Conservation (phyloP, 2,329 filamentous ascomycete species). For the Cladophialophora bantiana region DNA sequence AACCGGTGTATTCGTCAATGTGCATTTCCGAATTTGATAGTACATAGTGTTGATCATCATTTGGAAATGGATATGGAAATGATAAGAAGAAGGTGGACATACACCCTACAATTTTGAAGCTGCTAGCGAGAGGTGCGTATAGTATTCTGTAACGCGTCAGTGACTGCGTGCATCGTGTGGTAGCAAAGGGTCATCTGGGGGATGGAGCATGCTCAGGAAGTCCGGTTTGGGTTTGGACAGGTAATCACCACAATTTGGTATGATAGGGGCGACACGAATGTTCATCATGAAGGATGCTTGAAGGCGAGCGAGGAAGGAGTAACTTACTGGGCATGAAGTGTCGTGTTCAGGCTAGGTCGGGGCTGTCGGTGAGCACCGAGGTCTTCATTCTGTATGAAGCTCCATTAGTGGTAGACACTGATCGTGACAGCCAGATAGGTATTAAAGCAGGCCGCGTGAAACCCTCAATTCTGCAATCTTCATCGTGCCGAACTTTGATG, state of each 20-base stretch:
- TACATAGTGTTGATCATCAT: constrained; percentile 55
- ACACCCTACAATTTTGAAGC: background rate
- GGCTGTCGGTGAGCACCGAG: background rate
- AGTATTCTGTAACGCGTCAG: constrained; percentile 7
- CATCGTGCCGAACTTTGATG: background rate
- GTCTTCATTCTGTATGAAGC: background rate
- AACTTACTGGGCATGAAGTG: constrained; percentile 13
- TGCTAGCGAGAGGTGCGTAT: background rate
- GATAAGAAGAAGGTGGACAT: background rate
- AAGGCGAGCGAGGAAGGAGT: constrained; percentile 24
- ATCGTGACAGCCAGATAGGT: no score
- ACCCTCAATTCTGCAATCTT: no score
- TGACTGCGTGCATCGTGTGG: background rate
- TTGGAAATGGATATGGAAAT: constrained; percentile 22
- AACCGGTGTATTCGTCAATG: constrained; percentile 56
- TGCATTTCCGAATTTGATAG: constrained; percentile 58
- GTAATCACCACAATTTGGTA: constrained; percentile 65
- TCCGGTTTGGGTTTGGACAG: constrained; percentile 64
- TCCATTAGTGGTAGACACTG: no score
- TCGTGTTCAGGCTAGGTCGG: background rate
- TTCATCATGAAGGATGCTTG: constrained; percentile 60
- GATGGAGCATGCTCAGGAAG: constrained; percentile 55
- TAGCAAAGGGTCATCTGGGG: background rate
- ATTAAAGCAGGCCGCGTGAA: no score
- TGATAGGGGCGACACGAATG: constrained; percentile 69